Percentiles rank a stretch among this genome's conserved stretches.
phyloP scores from a whole-genome alignment of 257 asterid genomes.

The Nicotiana knightiana region DNA sequence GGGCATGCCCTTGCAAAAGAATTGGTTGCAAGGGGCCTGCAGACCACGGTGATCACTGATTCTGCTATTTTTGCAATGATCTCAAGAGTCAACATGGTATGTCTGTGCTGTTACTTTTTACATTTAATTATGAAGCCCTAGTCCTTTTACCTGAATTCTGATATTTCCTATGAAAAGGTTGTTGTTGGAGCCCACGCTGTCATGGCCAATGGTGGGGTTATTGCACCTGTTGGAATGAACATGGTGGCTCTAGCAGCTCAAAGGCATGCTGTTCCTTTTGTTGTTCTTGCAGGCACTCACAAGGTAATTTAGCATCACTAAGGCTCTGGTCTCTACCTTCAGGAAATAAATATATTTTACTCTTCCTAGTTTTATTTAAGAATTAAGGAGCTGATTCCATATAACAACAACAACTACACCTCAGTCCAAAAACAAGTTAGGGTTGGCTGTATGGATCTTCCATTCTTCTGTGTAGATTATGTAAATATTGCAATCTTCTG shows the following conservation, averaged over 20 bases:
- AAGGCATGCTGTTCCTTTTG: slow-evolving; percentile 97
- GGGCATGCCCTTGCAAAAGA: slow-evolving; percentile 96
- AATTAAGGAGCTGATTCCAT: background rate
- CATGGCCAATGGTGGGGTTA: slow-evolving; percentile 97
- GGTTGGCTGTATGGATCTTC: no score
- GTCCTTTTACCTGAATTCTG: slow-evolving; percentile 12
- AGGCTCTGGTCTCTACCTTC: background rate
- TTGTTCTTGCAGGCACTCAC: slow-evolving; percentile 94
- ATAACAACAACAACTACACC: background rate
- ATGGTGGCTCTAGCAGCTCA: slow-evolving; percentile 97
- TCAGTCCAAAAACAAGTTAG: no score
- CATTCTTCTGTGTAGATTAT: background rate
- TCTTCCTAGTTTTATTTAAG: background rate
- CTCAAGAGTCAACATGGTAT: slow-evolving; percentile 96
- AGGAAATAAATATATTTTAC: background rate
- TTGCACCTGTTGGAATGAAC: slow-evolving; percentile 94
- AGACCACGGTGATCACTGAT: slow-evolving; percentile 91
- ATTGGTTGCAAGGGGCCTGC: slow-evolving; percentile 79
- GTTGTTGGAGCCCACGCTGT: slow-evolving; percentile 98
- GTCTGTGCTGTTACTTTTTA: slow-evolving; percentile 11
- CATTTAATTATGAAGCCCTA: slow-evolving; percentile 1
- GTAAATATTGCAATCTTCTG: background rate
- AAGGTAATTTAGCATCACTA: slow-evolving; percentile 46
- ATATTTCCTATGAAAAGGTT: slow-evolving; percentile 48
- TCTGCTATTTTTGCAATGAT: slow-evolving; percentile 99